These are phyloP conservation scores for Tuber calosporum DNA, from an alignment of 495 filamentous ascomycete species.

Conservation along the genomic window DNA sequence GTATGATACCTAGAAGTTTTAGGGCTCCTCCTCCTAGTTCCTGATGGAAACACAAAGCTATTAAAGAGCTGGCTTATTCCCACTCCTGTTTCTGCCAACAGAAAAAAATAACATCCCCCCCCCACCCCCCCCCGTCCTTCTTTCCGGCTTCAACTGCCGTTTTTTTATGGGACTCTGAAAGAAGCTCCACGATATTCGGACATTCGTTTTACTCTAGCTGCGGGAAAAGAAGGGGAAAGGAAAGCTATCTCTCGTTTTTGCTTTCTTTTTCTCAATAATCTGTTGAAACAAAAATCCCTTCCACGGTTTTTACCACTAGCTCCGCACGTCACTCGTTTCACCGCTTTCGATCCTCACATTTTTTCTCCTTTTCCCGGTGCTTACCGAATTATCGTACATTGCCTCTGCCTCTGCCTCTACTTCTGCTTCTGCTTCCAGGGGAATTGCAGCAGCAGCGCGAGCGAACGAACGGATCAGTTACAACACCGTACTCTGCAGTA, in stretches of 20 bases:
- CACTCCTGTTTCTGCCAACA: neutral
- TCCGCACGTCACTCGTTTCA: conserved; percentile 2
- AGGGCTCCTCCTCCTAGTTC: neutral
- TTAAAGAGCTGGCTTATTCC: conserved; percentile 1
- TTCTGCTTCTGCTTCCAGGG: neutral
- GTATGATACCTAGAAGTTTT: neutral
- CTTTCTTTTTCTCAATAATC: neutral
- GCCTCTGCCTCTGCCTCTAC: neutral
- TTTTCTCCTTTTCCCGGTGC: neutral
- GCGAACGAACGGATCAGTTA: neutral
- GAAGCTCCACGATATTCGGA: neutral
- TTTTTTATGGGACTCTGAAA: neutral
- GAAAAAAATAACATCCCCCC: neutral
- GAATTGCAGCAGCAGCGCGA: neutral
- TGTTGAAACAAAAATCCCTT: neutral
- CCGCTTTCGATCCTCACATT: conserved; percentile 2
- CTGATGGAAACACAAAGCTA: neutral
- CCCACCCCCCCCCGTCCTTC: neutral
- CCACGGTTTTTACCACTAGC: neutral
- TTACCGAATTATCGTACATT: conserved; percentile 2
- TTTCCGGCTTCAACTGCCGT: neutral
- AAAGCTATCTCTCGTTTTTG: neutral
- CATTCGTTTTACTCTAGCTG: neutral
- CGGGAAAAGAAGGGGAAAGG: neutral
- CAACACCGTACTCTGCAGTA: neutral